phyloP scores from a whole-genome alignment of 495 filamentous ascomycete species.

The Emericellopsis terricola region DNA sequence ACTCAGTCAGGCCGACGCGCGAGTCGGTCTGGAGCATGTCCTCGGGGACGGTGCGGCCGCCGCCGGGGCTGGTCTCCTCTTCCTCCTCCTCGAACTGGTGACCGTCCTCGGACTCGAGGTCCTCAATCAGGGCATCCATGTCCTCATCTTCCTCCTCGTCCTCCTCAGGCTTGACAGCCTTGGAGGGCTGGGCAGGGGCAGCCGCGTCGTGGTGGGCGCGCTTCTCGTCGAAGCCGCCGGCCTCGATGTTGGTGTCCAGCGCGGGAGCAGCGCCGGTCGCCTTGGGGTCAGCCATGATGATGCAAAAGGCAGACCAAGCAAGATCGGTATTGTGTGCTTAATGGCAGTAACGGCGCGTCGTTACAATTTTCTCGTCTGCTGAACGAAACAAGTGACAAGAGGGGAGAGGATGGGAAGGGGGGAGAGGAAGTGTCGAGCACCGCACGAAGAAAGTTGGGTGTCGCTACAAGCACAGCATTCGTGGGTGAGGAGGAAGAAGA shows the following conservation, averaged over 20 bases:
- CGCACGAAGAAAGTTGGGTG: slow-evolving; percentile 2
- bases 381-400: too few species aligned
- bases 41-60: slow-evolving; percentile 37
- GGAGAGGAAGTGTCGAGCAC: slow-evolving; percentile 1
- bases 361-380: too few species aligned
- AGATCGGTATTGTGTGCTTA: neutral
- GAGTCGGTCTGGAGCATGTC: slow-evolving; percentile 56
- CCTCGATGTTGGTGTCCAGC: slow-evolving; percentile 35
- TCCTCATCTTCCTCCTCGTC: slow-evolving; percentile 55
- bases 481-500: slow-evolving; percentile 2
- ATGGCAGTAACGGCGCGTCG: slow-evolving; percentile 1
- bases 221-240: slow-evolving; percentile 39
- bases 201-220: slow-evolving; percentile 8
- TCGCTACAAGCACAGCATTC: slow-evolving; percentile 2
- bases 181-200: slow-evolving; percentile 9
- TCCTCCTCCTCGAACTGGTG: slow-evolving; percentile 36
- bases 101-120: slow-evolving; percentile 63
- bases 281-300: slow-evolving; percentile 29
- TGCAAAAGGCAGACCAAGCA: slow-evolving; percentile 13
- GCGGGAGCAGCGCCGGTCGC: slow-evolving; percentile 25
- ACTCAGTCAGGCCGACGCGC: slow-evolving; percentile 46
- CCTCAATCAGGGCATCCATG: slow-evolving; percentile 67
- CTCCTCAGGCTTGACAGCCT: slow-evolving; percentile 18
- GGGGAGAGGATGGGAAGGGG: neutral
- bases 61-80: slow-evolving; percentile 29